These are phyloP conservation scores for Pleurotus pulmonarius DNA, from an alignment of 768 basidiomycete genomes.

Conservation along the genomic window DNA sequence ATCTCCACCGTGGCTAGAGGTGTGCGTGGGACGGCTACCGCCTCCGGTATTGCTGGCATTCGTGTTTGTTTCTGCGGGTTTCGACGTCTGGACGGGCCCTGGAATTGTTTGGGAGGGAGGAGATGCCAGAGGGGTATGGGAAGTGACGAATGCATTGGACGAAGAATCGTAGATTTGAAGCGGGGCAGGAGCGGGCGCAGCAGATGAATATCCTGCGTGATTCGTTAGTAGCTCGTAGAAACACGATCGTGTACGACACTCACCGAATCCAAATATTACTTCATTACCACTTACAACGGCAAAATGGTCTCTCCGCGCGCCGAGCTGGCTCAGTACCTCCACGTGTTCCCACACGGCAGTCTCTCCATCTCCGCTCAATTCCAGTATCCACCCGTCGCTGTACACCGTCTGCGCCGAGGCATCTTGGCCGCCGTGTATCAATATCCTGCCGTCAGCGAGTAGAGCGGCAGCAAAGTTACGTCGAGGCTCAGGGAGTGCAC, in stretches of 20 bases:
- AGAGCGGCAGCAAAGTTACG: constrained; percentile 57
- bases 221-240: not conserved
- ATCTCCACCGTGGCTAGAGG: constrained; percentile 9
- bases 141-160: constrained; percentile 36
- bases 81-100: constrained; percentile 25
- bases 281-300: constrained; percentile 57
- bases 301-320: constrained; percentile 69
- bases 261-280: constrained; percentile 79
- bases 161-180: constrained; percentile 51
- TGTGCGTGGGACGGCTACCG: constrained; percentile 14
- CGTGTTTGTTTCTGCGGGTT: not conserved
- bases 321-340: constrained; percentile 50
- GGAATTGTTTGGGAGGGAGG: constrained; percentile 32
- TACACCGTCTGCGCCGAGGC: constrained; percentile 47
- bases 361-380: constrained; percentile 37
- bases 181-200: constrained; percentile 49
- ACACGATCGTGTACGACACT: constrained; percentile 16
- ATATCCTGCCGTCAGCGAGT: constrained; percentile 47
- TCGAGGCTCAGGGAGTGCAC: constrained; percentile 50
- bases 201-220: constrained; percentile 40
- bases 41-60: not conserved
- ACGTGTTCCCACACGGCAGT: constrained; percentile 61
- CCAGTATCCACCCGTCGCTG: constrained; percentile 69
- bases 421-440: constrained; percentile 81
- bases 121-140: constrained; percentile 34